Evolutionary conservation across 1,284 basidiomycete genomes (phyloP).

Genomic region (Boletus sp.): DNA sequence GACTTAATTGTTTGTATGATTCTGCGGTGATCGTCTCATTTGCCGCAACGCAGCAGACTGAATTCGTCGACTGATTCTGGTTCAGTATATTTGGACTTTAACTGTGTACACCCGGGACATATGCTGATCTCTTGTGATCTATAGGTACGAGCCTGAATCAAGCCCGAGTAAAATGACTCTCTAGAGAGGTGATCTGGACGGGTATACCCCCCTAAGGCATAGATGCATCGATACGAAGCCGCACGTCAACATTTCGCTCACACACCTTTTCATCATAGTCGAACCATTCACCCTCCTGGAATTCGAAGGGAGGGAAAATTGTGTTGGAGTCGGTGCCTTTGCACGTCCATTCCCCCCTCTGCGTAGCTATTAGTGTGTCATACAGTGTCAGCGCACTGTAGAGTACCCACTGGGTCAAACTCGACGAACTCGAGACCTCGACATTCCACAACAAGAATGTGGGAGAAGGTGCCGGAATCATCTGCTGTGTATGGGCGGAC

Average conservation of each 20-base stretch:
- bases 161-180: constrained; percentile 63
- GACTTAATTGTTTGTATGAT: neutral
- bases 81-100: neutral
- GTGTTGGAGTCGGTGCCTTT: constrained; percentile 51
- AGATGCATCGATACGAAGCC: neutral
- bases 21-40: neutral
- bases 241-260: neutral
- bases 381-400: neutral
- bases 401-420: constrained; percentile 60
- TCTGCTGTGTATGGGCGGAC: constrained; percentile 56
- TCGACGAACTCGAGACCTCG: constrained; percentile 71
- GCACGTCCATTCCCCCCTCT: constrained; percentile 66
- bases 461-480: constrained; percentile 52
- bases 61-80: too few relatives aligned
- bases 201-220: constrained; percentile 52
- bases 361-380: constrained; percentile 6
- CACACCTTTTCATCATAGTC: constrained; percentile 80
- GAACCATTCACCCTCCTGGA: constrained; percentile 66
- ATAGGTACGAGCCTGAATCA: constrained; percentile 20
- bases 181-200: constrained; percentile 60
- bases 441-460: constrained; percentile 67
- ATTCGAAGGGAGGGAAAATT: constrained; percentile 58
- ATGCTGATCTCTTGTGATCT: neutral
- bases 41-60: neutral
- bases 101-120: neutral